These are phyloP conservation scores for Podila epicladia DNA, from an alignment of 192 early-diverging fungal genomes.

Conservation along the genomic window DNA sequence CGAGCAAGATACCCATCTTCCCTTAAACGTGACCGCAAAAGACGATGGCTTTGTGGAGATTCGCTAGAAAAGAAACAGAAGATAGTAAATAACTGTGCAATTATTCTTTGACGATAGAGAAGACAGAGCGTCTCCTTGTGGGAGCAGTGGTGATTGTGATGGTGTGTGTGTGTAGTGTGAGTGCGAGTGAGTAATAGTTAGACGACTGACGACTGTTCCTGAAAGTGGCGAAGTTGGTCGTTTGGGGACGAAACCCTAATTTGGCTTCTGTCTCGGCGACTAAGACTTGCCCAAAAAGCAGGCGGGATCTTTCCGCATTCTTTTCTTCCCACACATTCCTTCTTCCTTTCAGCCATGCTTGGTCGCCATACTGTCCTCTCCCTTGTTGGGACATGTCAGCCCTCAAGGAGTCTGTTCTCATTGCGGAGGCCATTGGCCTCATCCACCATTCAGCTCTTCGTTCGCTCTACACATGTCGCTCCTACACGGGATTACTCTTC, in stretches of 20 bases:
- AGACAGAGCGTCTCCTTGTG: too few relatives aligned
- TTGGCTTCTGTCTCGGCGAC: not conserved
- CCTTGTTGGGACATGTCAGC: not conserved
- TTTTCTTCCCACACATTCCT: not conserved
- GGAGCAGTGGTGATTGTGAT: not conserved
- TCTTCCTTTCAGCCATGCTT: not conserved
- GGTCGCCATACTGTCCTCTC: constrained; percentile 2
- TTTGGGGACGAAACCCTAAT: not conserved
- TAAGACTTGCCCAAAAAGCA: not conserved
- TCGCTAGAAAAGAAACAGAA: constrained; percentile 4
- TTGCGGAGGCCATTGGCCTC: not conserved
- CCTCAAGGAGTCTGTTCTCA: not conserved
- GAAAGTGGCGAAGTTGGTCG: not conserved
- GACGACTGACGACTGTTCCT: not conserved
- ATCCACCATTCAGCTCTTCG: not conserved
- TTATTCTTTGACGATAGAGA: too few relatives aligned
- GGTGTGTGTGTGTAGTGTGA: too few relatives aligned
- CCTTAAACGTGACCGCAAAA: constrained; percentile 4
- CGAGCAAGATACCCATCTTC: constrained; percentile 14
- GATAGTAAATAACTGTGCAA: too few relatives aligned
- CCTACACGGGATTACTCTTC: constrained; percentile 6
- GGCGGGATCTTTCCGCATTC: not conserved
- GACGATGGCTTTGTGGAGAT: constrained; percentile 44
- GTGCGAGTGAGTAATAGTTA: too few relatives aligned
- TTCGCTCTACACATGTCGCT: not conserved